Evolutionary conservation across 352 stramenopile genomes (phyloP).

Genomic region (Phytophthora constricta): DNA sequence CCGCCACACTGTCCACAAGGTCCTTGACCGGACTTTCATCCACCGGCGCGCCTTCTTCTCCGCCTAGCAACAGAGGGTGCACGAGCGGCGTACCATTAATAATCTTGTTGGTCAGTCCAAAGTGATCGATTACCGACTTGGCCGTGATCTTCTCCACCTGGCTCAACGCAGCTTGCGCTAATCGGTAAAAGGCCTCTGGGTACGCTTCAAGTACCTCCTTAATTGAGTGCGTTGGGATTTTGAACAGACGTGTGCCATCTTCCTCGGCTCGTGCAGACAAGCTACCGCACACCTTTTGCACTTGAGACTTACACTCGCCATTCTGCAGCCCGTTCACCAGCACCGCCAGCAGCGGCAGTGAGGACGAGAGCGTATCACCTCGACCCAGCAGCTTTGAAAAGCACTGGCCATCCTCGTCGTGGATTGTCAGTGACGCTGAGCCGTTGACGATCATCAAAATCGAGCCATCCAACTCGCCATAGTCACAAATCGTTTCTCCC

Average conservation of each 20-base stretch:
- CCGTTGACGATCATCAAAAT: conserved; percentile 78
- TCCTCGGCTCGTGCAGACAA: conserved; percentile 60
- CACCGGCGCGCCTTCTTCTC: conserved; percentile 11
- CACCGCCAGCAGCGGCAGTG: conserved; percentile 64
- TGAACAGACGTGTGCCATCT: conserved; percentile 66
- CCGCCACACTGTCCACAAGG: conserved; percentile 43
- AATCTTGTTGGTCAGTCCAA: conserved; percentile 64
- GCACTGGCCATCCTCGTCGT: conserved; percentile 44
- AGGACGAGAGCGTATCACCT: conserved; percentile 80
- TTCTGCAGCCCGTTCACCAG: conserved; percentile 54
- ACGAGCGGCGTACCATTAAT: conserved; percentile 45
- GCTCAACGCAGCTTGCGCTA: conserved; percentile 74
- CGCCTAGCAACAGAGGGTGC: conserved; percentile 25
- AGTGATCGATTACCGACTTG: conserved; percentile 84
- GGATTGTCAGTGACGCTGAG: conserved; percentile 61
- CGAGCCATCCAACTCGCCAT: conserved; percentile 70
- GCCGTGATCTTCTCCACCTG: conserved; percentile 87
- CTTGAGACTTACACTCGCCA: conserved; percentile 23
- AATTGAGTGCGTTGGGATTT: conserved; percentile 62
- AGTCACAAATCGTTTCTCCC: conserved; percentile 65
- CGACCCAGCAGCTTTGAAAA: conserved; percentile 63
- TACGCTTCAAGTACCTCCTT: conserved; percentile 59
- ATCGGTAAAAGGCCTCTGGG: conserved; percentile 75
- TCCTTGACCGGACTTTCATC: conserved; percentile 23
- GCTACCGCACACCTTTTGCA: conserved; percentile 60